Evolutionary conservation across 2,329 filamentous ascomycete genomes (phyloP), one percentile per base, ranked within the genome.

Genomic region (Pyrenochaeta sp.): DNA sequence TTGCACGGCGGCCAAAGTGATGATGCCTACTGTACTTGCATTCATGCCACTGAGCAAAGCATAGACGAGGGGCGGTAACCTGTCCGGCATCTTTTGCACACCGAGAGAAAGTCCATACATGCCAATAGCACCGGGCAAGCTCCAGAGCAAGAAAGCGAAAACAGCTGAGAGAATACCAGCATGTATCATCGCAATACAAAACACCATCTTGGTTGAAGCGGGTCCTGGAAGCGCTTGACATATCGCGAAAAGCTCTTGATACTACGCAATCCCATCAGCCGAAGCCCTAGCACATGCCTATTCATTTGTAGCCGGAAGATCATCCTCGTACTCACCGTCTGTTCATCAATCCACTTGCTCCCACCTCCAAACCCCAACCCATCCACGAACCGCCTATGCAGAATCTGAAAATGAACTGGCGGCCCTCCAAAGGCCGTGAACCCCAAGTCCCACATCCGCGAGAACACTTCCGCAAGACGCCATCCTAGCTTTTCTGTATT

Each of bases 41-140:
- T 92, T 92, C 5, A 93, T 80, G 0, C 90, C 90, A 0, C 88
- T 91, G 0, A 93, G 80, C 0, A 92, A 79, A 0, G 89, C 89
- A 66, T 91, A 92, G 0, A 86, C 89, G 0, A 85, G 82, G 0
- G 77, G 71, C 0, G 90, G 90, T 0, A 92, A 81, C 0, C 80
- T 80, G 1, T 86, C 82, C 2, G 79, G 79, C 27, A 92, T 85
- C 34, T 79, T 83, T 34, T 85, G 83, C 1, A 92, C 83, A 1
- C 90, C 90, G 0, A 91, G 73, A 0, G 88, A 85, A 0, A 92
- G 81, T 0, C 80, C 87, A 59, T 85, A 91, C 88, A 91, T 91
- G 25, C 85, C 90, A 3, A 91, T 66, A 0, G 88, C 90, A 1
- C 89, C 90, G 0, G 90, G 90, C 0, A 92, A 77, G 72, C 87